Base-by-base conservation (phyloP, 1,139 yeast genomes). In the Waltiozyma sp. region DNA sequence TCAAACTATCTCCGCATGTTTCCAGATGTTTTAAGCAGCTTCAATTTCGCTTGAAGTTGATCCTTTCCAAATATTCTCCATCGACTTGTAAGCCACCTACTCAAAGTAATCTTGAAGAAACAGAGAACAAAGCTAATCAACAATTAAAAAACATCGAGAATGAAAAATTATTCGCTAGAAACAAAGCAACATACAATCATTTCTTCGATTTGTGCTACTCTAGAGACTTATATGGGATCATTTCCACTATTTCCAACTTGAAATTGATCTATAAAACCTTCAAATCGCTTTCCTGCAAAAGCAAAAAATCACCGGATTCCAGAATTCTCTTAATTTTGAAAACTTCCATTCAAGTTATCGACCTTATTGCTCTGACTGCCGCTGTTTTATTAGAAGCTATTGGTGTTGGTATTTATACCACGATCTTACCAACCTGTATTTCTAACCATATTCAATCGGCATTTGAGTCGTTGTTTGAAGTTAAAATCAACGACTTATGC, bases 1-100 rank as follows among this genome's bases (percentile, higher is more conserved):
- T 55, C 33, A 49, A 45, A 43, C 42, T 43, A 28, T 47, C 43
- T 19, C 57, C 58, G 15, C 41, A 43, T 13, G 9, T 54, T 19
- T 51, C 50, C 28, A 28, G 31, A 8, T 14, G 45, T 3, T 3
- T 51, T 1, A 39, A 36, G 28, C 44, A 43, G 33, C 38, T 53
- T 1, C 28, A 51, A 2, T 55, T 39, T 40, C 41, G 47, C 18
- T 38, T 51, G 10, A 40, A 40, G 24, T 38, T 51, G 18, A 31
- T 31, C 18, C 14, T n/a, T 14, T 26, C n/a, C 28, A 26, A 26
- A 26, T 26, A 26, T 26, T 26, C n/a, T 13, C 28, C 23, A 21
- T 21, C 23, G 23, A 21, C 23, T 5, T 21, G 4, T 21, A 21
- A 26, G 10, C 13, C 28, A 7, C 13, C 13, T 4, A 26, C 4